Evolutionary conservation across 1,284 basidiomycete genomes (phyloP), one percentile per base, ranked within the genome.

Genomic region (Puccinia polysora): DNA sequence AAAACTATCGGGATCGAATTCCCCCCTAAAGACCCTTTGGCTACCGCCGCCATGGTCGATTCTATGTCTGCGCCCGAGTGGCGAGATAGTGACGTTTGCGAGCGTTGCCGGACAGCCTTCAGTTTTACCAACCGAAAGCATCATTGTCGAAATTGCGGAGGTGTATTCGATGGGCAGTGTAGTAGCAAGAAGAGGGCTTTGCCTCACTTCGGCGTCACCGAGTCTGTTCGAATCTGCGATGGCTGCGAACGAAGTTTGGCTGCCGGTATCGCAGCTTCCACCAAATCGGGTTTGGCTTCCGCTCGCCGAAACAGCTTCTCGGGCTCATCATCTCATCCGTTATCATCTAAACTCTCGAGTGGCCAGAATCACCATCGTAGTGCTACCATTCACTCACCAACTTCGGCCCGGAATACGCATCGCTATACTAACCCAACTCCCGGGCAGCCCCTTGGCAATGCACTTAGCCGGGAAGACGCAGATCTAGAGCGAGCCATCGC

Each of bases 111-210:
- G 23, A 88, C 89, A 0, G 81, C 89, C 0, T 99, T 99, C 81
- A 88, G 88, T 0, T 95, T 97, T 77, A 97, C 94, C 49, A 97
- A 97, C 79, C 87, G 96, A 73, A 97, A 97, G 80, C 96, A 98
- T 79, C 96, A 99, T 80, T 99, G 96, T 80, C 86, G 96, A 7
- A 97, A 97, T 80, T 99, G 96, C 80, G 96, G 96, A 8, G 88
- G 90, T 77, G 91, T 98, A 20, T 98, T 97, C 78, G 94, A 97
- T 81, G 91, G 95, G 74, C 85, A 87, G 67, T 99, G 96, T 81
- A 94, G 92, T 0, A 88, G 89, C 47, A 90, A 92, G 81, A 84
- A 84, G 1, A 86, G 92, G 81, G 82, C 91, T 0, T 83, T 98
- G 14, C 94, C 96, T 0, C 90, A 94, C 80, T 97, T 91, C 78